Base-by-base conservation (phyloP, 2,329 filamentous ascomycete genomes). In the Monosporascus sp. region DNA sequence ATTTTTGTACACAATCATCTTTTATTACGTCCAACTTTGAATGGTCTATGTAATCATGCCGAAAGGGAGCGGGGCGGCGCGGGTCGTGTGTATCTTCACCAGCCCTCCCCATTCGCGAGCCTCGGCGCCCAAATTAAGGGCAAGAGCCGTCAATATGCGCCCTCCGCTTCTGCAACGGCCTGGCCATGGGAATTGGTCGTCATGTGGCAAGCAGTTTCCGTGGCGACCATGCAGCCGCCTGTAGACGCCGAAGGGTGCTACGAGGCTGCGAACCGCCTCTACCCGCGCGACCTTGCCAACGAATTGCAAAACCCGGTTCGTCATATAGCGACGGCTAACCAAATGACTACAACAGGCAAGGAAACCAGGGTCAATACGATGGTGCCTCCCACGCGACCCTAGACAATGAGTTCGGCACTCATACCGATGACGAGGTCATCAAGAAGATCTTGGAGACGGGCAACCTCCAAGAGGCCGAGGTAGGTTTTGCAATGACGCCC, bases 321-420 rank as follows among this genome's bases (percentile, higher is more conserved):
- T 43, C 18, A 17, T n/a, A 6, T 3, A 37, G 18, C 27, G 18
- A 53, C 48, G 44, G 51, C 58, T 66, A 59, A 65, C 46, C 48
- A 50, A 56, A 49, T 37, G 43, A 50, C 58, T 63, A 37, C 43
- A 51, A 55, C 54, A 96, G 91, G 72, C 91, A 96, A 70, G 93
- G 93, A 60, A 83, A 82, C 45, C 90, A 96, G 70, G 93, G 93
- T 52, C 81, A 85, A 54, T 76, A 88, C 44, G 88, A 97, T 66
- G 74, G 76, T 9, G 91, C 92, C 8, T 88, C 89, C 62, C 89
- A 95, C 60, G 73, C 77, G 44, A 78, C 78, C 47, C 79, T 99
- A 5, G 86, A 94, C 66, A 87, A 85, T 61, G 92, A 97, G 75
- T 99, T 99, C 63, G 90, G 89, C 61, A 93, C 90, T 15, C 74